Percentiles rank a stretch among this genome's conserved stretches.
Evolutionary conservation across 805 yeast species (phyloP).

Genomic region (Zygotorulaspora sp.): DNA sequence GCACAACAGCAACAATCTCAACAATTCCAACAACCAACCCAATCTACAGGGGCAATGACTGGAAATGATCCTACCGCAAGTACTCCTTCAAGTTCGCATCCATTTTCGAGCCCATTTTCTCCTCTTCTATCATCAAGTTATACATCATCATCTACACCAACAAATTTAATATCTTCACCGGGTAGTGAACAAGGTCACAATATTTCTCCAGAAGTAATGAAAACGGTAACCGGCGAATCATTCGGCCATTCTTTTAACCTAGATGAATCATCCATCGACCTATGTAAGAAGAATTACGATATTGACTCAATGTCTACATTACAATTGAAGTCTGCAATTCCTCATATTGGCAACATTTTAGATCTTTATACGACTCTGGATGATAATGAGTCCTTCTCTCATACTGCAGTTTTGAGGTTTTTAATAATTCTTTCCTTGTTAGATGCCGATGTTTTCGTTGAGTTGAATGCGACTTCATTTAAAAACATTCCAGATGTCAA

Average conservation of each 20-base stretch:
- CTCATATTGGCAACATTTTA: conserved; percentile 21
- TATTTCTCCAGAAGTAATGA: conserved; percentile 2
- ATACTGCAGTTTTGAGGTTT: conserved; percentile 28
- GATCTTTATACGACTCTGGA: conserved; percentile 26
- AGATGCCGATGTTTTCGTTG: conserved; percentile 26
- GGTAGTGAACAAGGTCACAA: conserved; percentile 5
- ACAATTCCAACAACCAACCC: not conserved
- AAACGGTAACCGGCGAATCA: conserved; percentile 6
- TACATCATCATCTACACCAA: conserved; percentile 8
- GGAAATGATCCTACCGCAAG: no score
- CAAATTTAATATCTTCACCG: conserved; percentile 3
- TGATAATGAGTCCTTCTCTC: conserved; percentile 28
- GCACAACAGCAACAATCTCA: not conserved
- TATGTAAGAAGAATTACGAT: conserved; percentile 3
- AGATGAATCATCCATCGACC: conserved; percentile 3
- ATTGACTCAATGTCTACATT: conserved; percentile 4
- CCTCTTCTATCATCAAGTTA: conserved; percentile 7
- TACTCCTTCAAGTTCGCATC: conserved; percentile 5
- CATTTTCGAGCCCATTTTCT: conserved; percentile 9
- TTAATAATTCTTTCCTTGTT: conserved; percentile 24
- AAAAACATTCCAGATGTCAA: conserved; percentile 21
- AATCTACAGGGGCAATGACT: no score
- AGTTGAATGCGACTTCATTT: conserved; percentile 23
- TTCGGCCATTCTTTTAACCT: conserved; percentile 1
- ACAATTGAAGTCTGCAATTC: conserved; percentile 6